phyloP scores from a whole-genome alignment of 805 yeast genomes.

The Metschnikowia proteae region DNA sequence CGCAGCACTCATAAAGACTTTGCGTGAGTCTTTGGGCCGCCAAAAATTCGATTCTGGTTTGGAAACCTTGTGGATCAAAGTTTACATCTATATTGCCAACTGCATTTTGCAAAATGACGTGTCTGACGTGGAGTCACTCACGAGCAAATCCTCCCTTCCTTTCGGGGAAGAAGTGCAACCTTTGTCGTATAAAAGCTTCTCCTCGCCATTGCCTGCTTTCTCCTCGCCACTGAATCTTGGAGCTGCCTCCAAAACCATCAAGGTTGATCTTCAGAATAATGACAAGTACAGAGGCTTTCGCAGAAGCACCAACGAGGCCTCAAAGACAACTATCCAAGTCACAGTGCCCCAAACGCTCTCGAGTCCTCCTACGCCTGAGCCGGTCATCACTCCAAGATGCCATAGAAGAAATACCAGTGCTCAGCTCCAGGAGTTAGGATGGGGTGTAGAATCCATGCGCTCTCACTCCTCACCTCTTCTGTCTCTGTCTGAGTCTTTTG shows the following conservation, averaged over 20 bases:
- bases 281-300: constrained; percentile 42
- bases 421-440: constrained; percentile 9
- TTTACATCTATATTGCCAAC: constrained; percentile 40
- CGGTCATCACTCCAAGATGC: constrained; percentile 24
- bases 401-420: constrained; percentile 21
- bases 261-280: constrained; percentile 27
- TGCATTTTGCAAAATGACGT: constrained; percentile 27
- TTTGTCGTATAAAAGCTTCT: constrained; percentile 15
- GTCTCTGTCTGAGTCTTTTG: constrained; percentile 8
- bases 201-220: constrained; percentile 10
- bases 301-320: constrained; percentile 23
- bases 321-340: constrained; percentile 5
- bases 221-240: not conserved
- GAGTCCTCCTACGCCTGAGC: constrained; percentile 16
- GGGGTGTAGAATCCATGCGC: constrained; percentile 5
- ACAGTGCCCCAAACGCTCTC: constrained; percentile 4
- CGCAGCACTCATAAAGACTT: constrained; percentile 34
- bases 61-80: constrained; percentile 39
- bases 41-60: constrained; percentile 27
- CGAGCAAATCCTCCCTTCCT: constrained; percentile 10
- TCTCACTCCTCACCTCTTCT: not conserved
- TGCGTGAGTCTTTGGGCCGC: constrained; percentile 33
- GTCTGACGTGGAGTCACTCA: constrained; percentile 24
- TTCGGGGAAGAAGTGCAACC: constrained; percentile 23
- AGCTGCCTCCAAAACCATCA: constrained; percentile 16